Conservation (phyloP, 805 yeast species). For the Tetrapisispora arboricola region DNA sequence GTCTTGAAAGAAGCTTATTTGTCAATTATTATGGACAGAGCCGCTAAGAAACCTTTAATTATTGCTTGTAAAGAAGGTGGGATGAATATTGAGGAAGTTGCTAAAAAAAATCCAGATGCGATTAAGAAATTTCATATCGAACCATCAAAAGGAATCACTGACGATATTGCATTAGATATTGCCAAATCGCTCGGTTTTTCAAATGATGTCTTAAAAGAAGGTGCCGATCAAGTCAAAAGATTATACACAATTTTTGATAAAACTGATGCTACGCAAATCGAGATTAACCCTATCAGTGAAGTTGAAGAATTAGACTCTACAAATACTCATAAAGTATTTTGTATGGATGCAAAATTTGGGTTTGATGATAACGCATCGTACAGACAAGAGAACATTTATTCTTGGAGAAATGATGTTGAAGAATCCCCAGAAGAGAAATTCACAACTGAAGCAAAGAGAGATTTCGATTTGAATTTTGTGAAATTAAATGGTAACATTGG, state of each 20-base stretch:
- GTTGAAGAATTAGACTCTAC: slow-evolving; percentile 45
- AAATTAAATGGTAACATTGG: slow-evolving; percentile 98
- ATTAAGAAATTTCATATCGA: slow-evolving; percentile 81
- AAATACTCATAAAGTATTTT: slow-evolving; percentile 67
- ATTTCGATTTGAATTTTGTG: slow-evolving; percentile 88
- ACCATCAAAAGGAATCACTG: slow-evolving; percentile 67
- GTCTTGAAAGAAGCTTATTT: slow-evolving; percentile 92
- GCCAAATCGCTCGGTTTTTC: slow-evolving; percentile 80
- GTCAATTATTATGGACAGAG: slow-evolving; percentile 91
- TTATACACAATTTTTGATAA: slow-evolving; percentile 83
- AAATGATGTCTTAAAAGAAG: slow-evolving; percentile 62
- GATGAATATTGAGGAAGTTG: slow-evolving; percentile 99
- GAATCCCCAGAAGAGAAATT: slow-evolving; percentile 85
- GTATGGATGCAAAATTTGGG: slow-evolving; percentile 98
- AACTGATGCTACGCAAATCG: slow-evolving; percentile 95
- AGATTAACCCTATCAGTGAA: slow-evolving; percentile 96
- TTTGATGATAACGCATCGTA: slow-evolving; percentile 94
- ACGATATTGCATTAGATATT: slow-evolving; percentile 60
- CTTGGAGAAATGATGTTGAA: slow-evolving; percentile 95
- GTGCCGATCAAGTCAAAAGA: slow-evolving; percentile 77
- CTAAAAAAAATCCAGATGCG: slow-evolving; percentile 80
- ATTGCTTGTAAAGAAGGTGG: slow-evolving; percentile 98
- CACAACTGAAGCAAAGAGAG: slow-evolving; percentile 65
- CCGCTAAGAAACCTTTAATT: slow-evolving; percentile 78
- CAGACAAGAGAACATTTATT: slow-evolving; percentile 90